phyloP scores from a whole-genome alignment of 345 rosid species.

The Rubroshorea leprosula region DNA sequence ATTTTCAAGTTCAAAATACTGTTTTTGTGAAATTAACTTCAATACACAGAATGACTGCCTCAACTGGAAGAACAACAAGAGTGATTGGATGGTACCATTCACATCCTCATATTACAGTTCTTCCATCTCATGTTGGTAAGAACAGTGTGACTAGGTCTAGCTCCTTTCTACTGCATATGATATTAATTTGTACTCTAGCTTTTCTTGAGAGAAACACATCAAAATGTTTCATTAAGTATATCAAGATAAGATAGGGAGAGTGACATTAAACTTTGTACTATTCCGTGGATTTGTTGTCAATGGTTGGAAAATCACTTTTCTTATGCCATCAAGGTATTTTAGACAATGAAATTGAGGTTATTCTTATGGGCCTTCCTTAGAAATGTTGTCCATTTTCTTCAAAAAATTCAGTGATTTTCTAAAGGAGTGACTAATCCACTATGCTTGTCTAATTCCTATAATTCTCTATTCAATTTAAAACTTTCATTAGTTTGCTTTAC shows the following conservation, averaged over 20 bases:
- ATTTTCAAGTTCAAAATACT: not conserved
- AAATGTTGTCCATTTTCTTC: not conserved
- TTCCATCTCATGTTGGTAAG: constrained; percentile 97
- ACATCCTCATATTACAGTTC: constrained; percentile 96
- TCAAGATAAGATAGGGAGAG: not conserved
- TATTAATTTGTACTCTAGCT: not conserved
- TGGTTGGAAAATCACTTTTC: too few relatives aligned
- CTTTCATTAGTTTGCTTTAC: not conserved
- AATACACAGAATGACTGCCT: constrained; percentile 72
- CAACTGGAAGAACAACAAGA: constrained; percentile 80
- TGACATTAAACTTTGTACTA: not conserved
- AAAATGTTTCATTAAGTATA: not conserved
- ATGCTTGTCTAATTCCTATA: not conserved
- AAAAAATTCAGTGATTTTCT: not conserved
- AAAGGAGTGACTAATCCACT: not conserved
- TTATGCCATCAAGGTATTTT: too few relatives aligned
- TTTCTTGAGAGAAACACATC: not conserved
- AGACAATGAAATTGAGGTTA: too few relatives aligned
- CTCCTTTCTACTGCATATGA: not conserved
- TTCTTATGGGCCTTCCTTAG: too few relatives aligned
- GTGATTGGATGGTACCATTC: constrained; percentile 99
- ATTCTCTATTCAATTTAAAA: not conserved
- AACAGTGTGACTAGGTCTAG: constrained; percentile 1
- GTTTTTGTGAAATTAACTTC: constrained; percentile 31
- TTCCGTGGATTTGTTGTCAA: not conserved